These are phyloP conservation scores for Streptanthus diversifolius DNA, from an alignment of 345 rosid species.

Conservation along the genomic window DNA sequence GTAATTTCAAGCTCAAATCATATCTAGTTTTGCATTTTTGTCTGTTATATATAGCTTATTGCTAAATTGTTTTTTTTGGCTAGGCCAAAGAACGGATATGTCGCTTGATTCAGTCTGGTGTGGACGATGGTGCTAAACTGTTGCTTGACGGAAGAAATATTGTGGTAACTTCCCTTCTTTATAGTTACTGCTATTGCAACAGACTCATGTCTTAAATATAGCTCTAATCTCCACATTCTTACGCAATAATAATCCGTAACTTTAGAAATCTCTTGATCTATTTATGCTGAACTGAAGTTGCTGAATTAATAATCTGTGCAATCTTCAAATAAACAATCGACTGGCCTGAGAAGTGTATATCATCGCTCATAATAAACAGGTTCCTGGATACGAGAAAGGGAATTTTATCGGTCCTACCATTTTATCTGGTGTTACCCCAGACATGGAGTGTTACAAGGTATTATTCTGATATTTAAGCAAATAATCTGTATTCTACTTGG, in stretches of 20 bases:
- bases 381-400: slow-evolving; percentile 86
- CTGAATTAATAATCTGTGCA: not conserved
- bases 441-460: slow-evolving; percentile 99
- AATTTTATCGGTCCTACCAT: slow-evolving; percentile 95
- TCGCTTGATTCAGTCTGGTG: slow-evolving; percentile 76
- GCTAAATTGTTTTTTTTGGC: slow-evolving; percentile 23
- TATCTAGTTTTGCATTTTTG: not conserved
- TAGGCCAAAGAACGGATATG: slow-evolving; percentile 93
- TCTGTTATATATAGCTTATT: slow-evolving; percentile 1
- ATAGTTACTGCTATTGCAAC: not conserved
- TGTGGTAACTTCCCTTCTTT: slow-evolving; percentile 44
- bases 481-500: not conserved
- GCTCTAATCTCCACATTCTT: not conserved
- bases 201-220: not conserved
- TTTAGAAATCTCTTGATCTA: not conserved
- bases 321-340: not conserved
- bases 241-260: not conserved
- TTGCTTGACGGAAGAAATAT: slow-evolving; percentile 87
- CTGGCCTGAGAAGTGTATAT: not conserved
- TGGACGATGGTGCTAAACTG: slow-evolving; percentile 73
- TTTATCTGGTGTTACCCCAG: slow-evolving; percentile 72
- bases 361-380: slow-evolving; percentile 44
- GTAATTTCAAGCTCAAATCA: slow-evolving; percentile 25
- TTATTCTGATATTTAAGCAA: not conserved
- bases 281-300: not conserved